Conservation (phyloP, 495 filamentous ascomycete species). For the Lentithecium fluviatile region DNA sequence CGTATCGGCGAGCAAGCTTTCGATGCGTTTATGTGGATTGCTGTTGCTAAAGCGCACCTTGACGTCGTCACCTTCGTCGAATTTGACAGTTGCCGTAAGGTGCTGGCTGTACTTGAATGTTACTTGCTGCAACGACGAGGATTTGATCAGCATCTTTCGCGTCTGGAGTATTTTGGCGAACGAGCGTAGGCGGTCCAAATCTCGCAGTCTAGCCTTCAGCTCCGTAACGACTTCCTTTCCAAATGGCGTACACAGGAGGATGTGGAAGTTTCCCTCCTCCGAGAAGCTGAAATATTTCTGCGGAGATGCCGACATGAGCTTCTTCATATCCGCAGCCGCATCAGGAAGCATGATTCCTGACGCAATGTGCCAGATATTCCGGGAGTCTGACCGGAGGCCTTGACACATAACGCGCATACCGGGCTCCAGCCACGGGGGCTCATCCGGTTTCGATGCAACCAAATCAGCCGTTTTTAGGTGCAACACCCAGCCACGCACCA, state of each 20-base stretch:
- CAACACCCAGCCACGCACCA: conserved; percentile 17
- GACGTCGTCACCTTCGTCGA: conserved; percentile 39
- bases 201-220: conserved; percentile 56
- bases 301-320: conserved; percentile 50
- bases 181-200: conserved; percentile 63
- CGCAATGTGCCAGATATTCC: conserved; percentile 17
- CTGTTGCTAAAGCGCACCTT: conserved; percentile 55
- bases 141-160: conserved; percentile 54
- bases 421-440: conserved; percentile 15
- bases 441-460: conserved; percentile 9
- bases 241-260: conserved; percentile 57
- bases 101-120: conserved; percentile 57
- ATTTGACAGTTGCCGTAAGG: conserved; percentile 42
- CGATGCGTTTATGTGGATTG: conserved; percentile 76
- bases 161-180: conserved; percentile 61
- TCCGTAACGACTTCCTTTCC: conserved; percentile 55
- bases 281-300: conserved; percentile 63
- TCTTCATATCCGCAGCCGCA: conserved; percentile 31
- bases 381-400: conserved; percentile 14
- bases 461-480: conserved; percentile 5
- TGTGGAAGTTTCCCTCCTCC: conserved; percentile 56
- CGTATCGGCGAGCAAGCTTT: conserved; percentile 59
- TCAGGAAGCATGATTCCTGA: conserved; percentile 14
- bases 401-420: conserved; percentile 13
- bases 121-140: conserved; percentile 60